A percentile compares a stretch with the other conserved stretches of the same genome.
These are phyloP conservation scores for Hapsidospora chrysogenum DNA, from an alignment of 495 filamentous ascomycete genomes.

Conservation along the genomic window DNA sequence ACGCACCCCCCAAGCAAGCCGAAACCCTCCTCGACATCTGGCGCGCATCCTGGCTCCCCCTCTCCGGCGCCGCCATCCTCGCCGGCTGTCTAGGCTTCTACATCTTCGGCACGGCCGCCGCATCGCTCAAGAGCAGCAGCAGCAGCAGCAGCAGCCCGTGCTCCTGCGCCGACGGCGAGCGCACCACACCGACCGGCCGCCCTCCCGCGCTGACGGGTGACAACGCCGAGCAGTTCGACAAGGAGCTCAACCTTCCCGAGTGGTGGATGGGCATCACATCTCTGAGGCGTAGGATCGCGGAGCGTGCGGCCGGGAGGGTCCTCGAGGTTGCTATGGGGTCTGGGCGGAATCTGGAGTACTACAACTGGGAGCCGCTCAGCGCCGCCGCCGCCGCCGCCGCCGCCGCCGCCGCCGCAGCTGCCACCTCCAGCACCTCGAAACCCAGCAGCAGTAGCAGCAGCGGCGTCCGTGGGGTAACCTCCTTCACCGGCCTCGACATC, in stretches of 20 bases:
- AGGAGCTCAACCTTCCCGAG: slow-evolving; percentile 39
- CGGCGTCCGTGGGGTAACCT: slow-evolving; percentile 7
- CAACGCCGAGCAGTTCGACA: slow-evolving; percentile 13
- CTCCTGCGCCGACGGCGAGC: neutral
- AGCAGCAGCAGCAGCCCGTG: neutral
- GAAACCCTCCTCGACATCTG: slow-evolving; percentile 2
- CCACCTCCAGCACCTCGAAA: slow-evolving; percentile 1
- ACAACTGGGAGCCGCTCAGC: slow-evolving; percentile 13
- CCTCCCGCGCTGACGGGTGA: slow-evolving; percentile 4
- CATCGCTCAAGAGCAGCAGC: slow-evolving; percentile 7
- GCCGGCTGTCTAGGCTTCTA: slow-evolving; percentile 13
- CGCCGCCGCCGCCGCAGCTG: neutral
- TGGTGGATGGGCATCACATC: slow-evolving; percentile 43
- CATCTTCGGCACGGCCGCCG: slow-evolving; percentile 8
- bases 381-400: neutral
- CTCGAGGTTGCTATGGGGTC: slow-evolving; percentile 83
- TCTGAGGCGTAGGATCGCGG: slow-evolving; percentile 43
- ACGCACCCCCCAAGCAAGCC: slow-evolving; percentile 7
- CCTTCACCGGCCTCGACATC: slow-evolving; percentile 30
- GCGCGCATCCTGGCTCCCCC: slow-evolving; percentile 7
- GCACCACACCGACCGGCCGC: slow-evolving; percentile 2
- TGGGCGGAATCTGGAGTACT: slow-evolving; percentile 73
- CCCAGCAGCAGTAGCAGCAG: slow-evolving; percentile 1
- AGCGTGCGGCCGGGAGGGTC: slow-evolving; percentile 57
- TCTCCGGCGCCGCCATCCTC: slow-evolving; percentile 13